phyloP scores from a whole-genome alignment of 2,329 filamentous ascomycete genomes.

The Monascus ruber region DNA sequence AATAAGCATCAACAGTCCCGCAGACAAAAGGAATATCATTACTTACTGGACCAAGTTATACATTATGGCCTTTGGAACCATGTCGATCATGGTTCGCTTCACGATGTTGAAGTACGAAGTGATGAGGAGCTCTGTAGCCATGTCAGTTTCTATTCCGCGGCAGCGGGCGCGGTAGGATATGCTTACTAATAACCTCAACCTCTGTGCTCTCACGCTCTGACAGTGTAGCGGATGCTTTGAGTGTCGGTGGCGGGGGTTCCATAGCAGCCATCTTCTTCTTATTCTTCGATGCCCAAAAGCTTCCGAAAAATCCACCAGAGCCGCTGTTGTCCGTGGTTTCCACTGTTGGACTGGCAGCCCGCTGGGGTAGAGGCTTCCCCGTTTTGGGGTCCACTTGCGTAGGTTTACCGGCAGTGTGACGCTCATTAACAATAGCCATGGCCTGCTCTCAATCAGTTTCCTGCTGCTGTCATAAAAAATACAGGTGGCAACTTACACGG shows the following conservation, averaged over 20 bases:
- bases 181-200: slow-evolving; percentile 94
- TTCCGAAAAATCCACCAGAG: slow-evolving; percentile 80
- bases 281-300: slow-evolving; percentile 98
- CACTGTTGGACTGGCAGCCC: slow-evolving; percentile 65
- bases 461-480: neutral
- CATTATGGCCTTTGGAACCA: slow-evolving; percentile 99
- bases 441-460: slow-evolving; percentile 41
- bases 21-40: neutral
- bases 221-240: slow-evolving; percentile 88
- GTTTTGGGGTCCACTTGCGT: slow-evolving; percentile 97
- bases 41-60: slow-evolving; percentile 87
- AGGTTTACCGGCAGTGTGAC: slow-evolving; percentile 68
- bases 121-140: slow-evolving; percentile 68
- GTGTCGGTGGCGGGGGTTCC: slow-evolving; percentile 82
- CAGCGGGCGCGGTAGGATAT: neutral
- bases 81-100: slow-evolving; percentile 96
- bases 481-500: slow-evolving; percentile 44
- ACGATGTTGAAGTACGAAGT: slow-evolving; percentile 98
- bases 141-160: slow-evolving; percentile 6
- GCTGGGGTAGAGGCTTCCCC: slow-evolving; percentile 79
- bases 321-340: slow-evolving; percentile 45
- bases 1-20: slow-evolving; percentile 3
- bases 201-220: slow-evolving; percentile 92
- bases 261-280: slow-evolving; percentile 99
- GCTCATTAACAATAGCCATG: slow-evolving; percentile 96